Base-by-base conservation (phyloP, 2,329 filamentous ascomycete species). In the Paecilomyces sp. region DNA sequence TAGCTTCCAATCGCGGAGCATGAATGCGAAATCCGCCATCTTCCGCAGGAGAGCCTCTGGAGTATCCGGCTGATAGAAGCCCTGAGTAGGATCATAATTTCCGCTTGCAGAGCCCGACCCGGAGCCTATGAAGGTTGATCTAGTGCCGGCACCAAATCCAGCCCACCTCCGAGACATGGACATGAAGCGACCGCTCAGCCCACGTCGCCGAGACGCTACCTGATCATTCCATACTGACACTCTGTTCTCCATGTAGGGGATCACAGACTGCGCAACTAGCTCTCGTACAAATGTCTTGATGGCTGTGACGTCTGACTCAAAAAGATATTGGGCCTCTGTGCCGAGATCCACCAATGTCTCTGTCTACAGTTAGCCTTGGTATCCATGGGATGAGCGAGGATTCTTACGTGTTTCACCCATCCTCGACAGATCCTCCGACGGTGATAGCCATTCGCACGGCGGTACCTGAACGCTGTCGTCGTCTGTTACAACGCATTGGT, bases 191-290 rank as follows among this genome's bases (percentile, higher is more conserved):
- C 95, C 95, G 58, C 90, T 90, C 55, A 99, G 82, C 13, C 95
- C 95, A 69, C 91, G 87, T 60, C 95, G 84, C 60, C 91, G 85
- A 12, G 95, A 97, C 15, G 93, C 92, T 28, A 97, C 90, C 74
- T 97, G 93, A 68, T 99, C 94, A 70, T 99, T 99, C 95, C 94
- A 99, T 4, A 92, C 82, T 5, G 91, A 88, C 11, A 96, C 85
- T 64, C 90, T 88, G 59, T 93, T 88, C 75, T 99, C 94, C 95
- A 99, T 99, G 50, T 90, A 92, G 1, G 95, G 94, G 59, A 99
- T 83, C 57, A 99, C 87, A 1, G 93, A 97, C 72, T 97, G 93
- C 1, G 90, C 94, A 7, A 97, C 90, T 81, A 99, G 90, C 73
- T 99, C 95, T 33, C 94, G 88, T 61, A 97, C 85, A 72, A 99